Evolutionary conservation across 306 rosid genomes (phyloP), one percentile per base, ranked within the genome.

Genomic region (Carpinus viminea): DNA sequence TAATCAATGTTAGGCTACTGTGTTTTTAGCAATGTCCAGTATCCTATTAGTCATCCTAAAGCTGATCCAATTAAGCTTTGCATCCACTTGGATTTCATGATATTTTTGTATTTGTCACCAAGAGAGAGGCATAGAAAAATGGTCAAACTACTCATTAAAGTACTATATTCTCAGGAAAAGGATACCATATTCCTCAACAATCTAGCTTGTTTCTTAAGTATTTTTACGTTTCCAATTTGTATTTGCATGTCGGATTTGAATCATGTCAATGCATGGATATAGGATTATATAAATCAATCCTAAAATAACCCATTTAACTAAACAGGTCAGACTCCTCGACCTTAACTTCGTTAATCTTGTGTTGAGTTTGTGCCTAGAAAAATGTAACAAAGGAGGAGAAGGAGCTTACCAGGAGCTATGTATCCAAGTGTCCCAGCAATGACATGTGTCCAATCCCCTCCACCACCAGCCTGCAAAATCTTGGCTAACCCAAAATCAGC

Each of bases 401-500:
- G 26, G 43, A 68, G 66, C 76, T 82, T 88, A 94, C 98, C 98
- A 28, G 98, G 98, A 83, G 98, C 90, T 51, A 92, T 83, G 87
- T 94, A 94, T 9, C 98, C 98, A 53, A 86, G 85, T 53, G 98
- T 94, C 21, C 97, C 98, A 20, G 96, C 91, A 84, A 94, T 85
- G 82, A 85, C 91, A 76, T 81, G 86, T 15, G 96, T 86, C 85
- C 88, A 88, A 81, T 88, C 92, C 48, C 87, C 91, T 65, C 74
- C 84, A 74, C 81, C 92, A 74, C 80, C 92, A 61, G 91, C 86
- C 5, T 85, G 93, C 74, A 89, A 82, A 76, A 94, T 89, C 88
- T 87, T 94, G 16, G 98, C 98, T 17, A 94, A 88, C 3, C 98
- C 98, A 74, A 94, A 94, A 80, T 92, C 98, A 79, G 97, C 98